phyloP scores from a whole-genome alignment of 2,329 filamentous ascomycete species.

The Neonectria ditissima region DNA sequence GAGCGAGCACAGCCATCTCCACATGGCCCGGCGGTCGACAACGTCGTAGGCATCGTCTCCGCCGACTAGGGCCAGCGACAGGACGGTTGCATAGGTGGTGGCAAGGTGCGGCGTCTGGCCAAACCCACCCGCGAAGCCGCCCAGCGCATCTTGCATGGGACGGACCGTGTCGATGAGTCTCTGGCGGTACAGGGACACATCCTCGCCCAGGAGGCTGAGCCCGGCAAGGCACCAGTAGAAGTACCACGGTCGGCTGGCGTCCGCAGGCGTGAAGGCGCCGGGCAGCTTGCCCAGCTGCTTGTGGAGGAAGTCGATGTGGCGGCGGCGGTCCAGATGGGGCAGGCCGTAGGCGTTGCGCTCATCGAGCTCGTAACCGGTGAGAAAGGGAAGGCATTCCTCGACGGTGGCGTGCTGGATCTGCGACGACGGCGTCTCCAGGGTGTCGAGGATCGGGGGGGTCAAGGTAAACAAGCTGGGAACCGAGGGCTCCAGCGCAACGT shows the following conservation, averaged over 20 bases:
- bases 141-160: constrained; percentile 83
- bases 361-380: constrained; percentile 66
- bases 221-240: constrained; percentile 91
- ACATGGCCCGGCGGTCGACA: constrained; percentile 86
- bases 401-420: constrained; percentile 76
- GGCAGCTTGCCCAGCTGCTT: constrained; percentile 73
- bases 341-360: constrained; percentile 78
- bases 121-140: constrained; percentile 94
- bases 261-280: constrained; percentile 76
- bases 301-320: constrained; percentile 72
- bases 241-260: constrained; percentile 93
- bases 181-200: constrained; percentile 74
- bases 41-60: constrained; percentile 78
- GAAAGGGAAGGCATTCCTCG: constrained; percentile 74
- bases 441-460: constrained; percentile 73
- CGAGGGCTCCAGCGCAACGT: constrained; percentile 29
- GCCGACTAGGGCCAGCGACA: constrained; percentile 83
- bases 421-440: constrained; percentile 75
- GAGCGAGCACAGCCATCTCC: constrained; percentile 87
- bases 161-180: constrained; percentile 79
- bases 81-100: constrained; percentile 85
- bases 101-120: constrained; percentile 91
- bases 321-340: constrained; percentile 75
- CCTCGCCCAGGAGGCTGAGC: constrained; percentile 80
- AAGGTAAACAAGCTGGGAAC: constrained; percentile 69